These are phyloP conservation scores for Aspergillus fumigatiaffinis DNA, from an alignment of 2,329 filamentous ascomycete species.

Conservation along the genomic window DNA sequence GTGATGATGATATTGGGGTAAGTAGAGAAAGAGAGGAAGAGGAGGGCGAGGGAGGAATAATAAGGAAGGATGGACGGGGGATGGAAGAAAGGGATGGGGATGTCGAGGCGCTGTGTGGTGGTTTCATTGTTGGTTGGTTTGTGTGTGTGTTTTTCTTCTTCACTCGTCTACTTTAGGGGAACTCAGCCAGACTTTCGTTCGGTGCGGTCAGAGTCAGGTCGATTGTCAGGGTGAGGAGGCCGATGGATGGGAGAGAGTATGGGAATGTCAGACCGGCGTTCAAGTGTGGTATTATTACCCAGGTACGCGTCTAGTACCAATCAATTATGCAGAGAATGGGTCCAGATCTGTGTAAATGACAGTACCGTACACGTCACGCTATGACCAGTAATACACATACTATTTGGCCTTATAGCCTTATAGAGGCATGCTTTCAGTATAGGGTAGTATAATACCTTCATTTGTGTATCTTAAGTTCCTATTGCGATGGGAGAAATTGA, in stretches of 20 bases:
- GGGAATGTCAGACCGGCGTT: neutral
- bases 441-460: too few relatives aligned
- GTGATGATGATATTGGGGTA: slow-evolving; percentile 14
- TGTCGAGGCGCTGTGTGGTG: slow-evolving; percentile 20
- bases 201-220: slow-evolving; percentile 10
- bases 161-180: slow-evolving; percentile 16
- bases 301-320: slow-evolving; percentile 2
- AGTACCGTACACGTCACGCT: neutral
- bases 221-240: slow-evolving; percentile 9
- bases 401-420: neutral
- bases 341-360: neutral
- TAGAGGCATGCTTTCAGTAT: neutral
- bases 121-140: slow-evolving; percentile 26
- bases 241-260: slow-evolving; percentile 1
- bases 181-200: slow-evolving; percentile 20
- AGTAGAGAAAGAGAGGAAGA: slow-evolving; percentile 15
- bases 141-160: slow-evolving; percentile 19
- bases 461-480: neutral
- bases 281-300: neutral
- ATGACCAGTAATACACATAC: neutral
- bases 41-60: slow-evolving; percentile 7
- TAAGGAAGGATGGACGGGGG: slow-evolving; percentile 17
- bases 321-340: neutral
- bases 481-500: neutral
- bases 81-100: slow-evolving; percentile 25